phyloP scores from a whole-genome alignment of 805 yeast genomes.

The Dipodascus geniculatus region DNA sequence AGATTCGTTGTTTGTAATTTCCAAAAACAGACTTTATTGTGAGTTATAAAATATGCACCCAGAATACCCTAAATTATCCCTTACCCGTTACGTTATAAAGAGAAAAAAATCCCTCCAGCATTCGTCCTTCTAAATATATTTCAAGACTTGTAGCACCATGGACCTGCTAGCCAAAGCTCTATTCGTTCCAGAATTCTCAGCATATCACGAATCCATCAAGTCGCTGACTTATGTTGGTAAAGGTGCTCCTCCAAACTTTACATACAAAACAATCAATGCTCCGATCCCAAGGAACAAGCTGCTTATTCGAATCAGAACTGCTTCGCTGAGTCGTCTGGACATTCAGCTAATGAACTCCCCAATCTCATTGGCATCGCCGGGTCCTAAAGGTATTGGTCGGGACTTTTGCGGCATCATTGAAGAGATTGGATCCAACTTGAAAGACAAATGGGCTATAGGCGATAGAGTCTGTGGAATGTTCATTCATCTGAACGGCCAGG shows the following conservation, averaged over 20 bases:
- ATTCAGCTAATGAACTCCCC: slow-evolving; percentile 47
- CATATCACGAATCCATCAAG: slow-evolving; percentile 9
- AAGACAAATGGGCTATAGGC: slow-evolving; percentile 33
- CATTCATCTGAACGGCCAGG: slow-evolving; percentile 39
- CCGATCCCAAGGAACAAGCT: slow-evolving; percentile 39
- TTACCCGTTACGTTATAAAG: too few relatives aligned
- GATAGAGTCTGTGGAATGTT: slow-evolving; percentile 55
- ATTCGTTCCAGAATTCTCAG: neutral
- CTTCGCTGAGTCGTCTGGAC: slow-evolving; percentile 57
- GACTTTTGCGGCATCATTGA: slow-evolving; percentile 54
- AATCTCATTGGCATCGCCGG: slow-evolving; percentile 19
- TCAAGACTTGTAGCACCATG: too few relatives aligned
- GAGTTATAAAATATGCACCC: too few relatives aligned
- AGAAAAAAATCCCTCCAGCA: too few relatives aligned
- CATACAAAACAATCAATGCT: slow-evolving; percentile 39
- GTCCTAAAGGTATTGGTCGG: slow-evolving; percentile 57
- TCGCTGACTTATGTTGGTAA: slow-evolving; percentile 13
- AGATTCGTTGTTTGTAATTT: too few relatives aligned
- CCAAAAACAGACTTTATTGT: too few relatives aligned
- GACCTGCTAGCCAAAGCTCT: neutral
- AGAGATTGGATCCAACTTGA: slow-evolving; percentile 37
- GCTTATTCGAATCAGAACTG: slow-evolving; percentile 46
- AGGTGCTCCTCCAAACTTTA: slow-evolving; percentile 24
- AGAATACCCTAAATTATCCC: too few relatives aligned
- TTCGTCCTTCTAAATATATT: too few relatives aligned